Conservation (phyloP, 345 rosid species). For the Populus euphratica region DNA sequence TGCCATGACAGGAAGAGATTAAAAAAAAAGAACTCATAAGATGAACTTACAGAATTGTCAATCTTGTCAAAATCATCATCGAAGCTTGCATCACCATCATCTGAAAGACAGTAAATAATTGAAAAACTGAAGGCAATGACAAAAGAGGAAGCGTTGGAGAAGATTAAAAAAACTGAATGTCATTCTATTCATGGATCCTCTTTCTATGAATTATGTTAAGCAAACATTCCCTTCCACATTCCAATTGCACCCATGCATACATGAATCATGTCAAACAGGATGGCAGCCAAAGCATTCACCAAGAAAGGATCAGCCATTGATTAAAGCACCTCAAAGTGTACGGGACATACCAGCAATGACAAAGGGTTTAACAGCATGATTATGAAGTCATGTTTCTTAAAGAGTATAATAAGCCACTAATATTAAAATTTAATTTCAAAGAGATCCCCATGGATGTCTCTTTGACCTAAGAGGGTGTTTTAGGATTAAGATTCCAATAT, state of each 20-base stretch:
- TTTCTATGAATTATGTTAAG: neutral
- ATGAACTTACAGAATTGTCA: slow-evolving; percentile 70
- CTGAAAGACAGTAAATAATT: slow-evolving; percentile 33
- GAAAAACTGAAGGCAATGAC: slow-evolving; percentile 3
- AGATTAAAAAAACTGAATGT: neutral
- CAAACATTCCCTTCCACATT: neutral
- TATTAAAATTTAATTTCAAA: neutral
- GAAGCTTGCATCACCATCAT: slow-evolving; percentile 61
- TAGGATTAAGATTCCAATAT: neutral
- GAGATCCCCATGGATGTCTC: neutral
- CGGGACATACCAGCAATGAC: neutral
- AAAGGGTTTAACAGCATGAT: neutral
- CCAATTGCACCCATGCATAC: neutral
- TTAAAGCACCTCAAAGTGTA: neutral
- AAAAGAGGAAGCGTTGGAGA: neutral
- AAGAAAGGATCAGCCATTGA: neutral
- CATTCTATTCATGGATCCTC: neutral
- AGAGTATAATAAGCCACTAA: neutral
- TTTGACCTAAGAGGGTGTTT: neutral
- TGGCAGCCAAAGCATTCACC: neutral
- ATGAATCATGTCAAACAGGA: neutral
- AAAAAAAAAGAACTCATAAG: neutral
- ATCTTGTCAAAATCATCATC: slow-evolving; percentile 91
- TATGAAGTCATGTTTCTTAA: neutral
- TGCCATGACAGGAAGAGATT: neutral